Percentiles rank a stretch among this genome's conserved stretches.
phyloP scores from a whole-genome alignment of 106 monocot genomes.

The Allium fistulosum region DNA sequence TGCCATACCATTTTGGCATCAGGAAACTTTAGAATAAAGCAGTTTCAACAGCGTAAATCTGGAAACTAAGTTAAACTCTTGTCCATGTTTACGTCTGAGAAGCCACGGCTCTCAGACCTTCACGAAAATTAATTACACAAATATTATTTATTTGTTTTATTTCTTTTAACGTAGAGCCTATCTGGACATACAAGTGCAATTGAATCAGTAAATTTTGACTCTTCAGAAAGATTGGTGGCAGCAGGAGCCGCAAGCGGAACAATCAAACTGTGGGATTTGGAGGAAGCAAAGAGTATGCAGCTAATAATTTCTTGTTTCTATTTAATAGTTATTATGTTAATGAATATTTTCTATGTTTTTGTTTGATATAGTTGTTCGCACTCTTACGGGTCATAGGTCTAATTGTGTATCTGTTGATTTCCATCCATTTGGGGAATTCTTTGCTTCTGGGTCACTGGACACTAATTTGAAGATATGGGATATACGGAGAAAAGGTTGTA shows the following conservation, averaged over 20 bases:
- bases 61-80: not conserved
- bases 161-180: constrained; percentile 40
- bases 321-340: not conserved
- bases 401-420: constrained; percentile 93
- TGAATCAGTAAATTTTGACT: constrained; percentile 91
- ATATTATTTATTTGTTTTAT: too few relatives aligned
- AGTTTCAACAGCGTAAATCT: not conserved
- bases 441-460: constrained; percentile 92
- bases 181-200: constrained; percentile 93
- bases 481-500: constrained; percentile 91
- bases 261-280: constrained; percentile 93
- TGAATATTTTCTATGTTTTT: constrained; percentile 6
- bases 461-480: constrained; percentile 98
- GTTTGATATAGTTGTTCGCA: constrained; percentile 64
- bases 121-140: too few relatives aligned
- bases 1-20: not conserved
- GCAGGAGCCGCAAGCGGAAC: constrained; percentile 95
- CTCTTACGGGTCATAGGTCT: constrained; percentile 90
- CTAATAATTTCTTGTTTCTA: constrained; percentile 4
- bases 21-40: not conserved
- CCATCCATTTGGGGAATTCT: constrained; percentile 96
- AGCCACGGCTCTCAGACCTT: too few relatives aligned
- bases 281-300: constrained; percentile 80
- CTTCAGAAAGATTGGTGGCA: constrained; percentile 81
- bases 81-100: too few relatives aligned